Conservation (phyloP, 768 basidiomycete species). For the Lepiota venenata region DNA sequence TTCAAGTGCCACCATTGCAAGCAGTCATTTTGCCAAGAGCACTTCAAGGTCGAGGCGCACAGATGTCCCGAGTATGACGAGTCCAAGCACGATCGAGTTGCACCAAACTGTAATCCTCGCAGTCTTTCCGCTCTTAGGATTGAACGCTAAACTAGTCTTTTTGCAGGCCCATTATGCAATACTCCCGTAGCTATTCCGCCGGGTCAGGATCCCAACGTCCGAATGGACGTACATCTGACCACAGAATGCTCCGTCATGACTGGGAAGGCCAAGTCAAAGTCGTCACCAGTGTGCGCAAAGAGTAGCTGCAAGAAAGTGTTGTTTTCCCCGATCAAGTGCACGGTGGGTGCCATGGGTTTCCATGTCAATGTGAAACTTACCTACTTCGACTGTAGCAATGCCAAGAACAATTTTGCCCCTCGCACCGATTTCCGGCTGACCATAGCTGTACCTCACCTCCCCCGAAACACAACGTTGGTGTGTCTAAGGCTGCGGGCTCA, state of each 20-base stretch:
- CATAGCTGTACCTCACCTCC: conserved; percentile 48
- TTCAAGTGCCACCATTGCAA: conserved; percentile 84
- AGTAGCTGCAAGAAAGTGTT: conserved; percentile 69
- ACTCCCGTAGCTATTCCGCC: conserved; percentile 71
- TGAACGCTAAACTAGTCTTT: conserved; percentile 4
- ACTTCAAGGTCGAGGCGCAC: conserved; percentile 70
- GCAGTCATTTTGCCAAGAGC: conserved; percentile 70
- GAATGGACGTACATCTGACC: conserved; percentile 75
- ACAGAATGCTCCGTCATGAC: conserved; percentile 68
- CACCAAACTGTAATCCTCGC: conserved; percentile 61
- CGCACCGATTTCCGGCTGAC: conserved; percentile 76
- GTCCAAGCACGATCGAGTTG: conserved; percentile 66
- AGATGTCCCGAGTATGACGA: conserved; percentile 70
- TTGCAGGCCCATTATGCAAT: conserved; percentile 72
- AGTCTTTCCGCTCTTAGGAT: neutral
- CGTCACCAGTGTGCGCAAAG: conserved; percentile 56
- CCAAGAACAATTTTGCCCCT: conserved; percentile 66
- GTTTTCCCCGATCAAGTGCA: conserved; percentile 70
- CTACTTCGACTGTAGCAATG: conserved; percentile 49
- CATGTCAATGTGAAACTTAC: neutral
- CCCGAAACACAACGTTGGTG: conserved; percentile 12
- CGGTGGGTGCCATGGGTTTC: conserved; percentile 45
- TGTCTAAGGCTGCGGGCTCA: conserved; percentile 14
- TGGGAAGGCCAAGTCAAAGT: conserved; percentile 44
- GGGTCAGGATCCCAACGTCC: conserved; percentile 76